Percentiles rank a stretch among this genome's conserved stretches.
Conservation (phyloP, 2,329 filamentous ascomycete genomes). For the Sporothrix pallida region DNA sequence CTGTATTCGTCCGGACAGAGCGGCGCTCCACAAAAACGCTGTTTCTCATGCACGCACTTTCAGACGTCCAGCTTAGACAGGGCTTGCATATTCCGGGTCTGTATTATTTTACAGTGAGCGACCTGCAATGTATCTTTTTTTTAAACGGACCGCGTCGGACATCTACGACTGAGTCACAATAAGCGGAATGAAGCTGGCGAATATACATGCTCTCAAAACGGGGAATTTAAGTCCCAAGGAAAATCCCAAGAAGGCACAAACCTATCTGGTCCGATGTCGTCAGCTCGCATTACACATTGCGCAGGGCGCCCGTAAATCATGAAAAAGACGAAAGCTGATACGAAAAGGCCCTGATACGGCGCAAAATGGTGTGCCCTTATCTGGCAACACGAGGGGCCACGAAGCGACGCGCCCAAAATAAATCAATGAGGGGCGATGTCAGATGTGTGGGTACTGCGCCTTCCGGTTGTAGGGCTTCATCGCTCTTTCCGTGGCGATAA, state of each 20-base stretch:
- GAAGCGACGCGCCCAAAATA: slow-evolving; percentile 15
- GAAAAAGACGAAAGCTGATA: background rate
- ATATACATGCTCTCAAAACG: background rate
- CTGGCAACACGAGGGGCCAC: slow-evolving; percentile 15
- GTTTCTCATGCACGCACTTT: slow-evolving; percentile 28
- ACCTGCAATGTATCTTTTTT: background rate
- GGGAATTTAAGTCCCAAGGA: background rate
- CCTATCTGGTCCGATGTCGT: slow-evolving; percentile 1
- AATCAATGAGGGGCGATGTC: slow-evolving; percentile 14
- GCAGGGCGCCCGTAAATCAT: background rate
- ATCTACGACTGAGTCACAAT: slow-evolving; percentile 14
- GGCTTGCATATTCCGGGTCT: background rate
- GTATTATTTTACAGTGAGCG: too few species aligned
- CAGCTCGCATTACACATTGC: background rate
- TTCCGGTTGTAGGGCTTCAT: slow-evolving; percentile 15
- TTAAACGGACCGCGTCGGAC: background rate
- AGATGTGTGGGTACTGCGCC: slow-evolving; percentile 15
- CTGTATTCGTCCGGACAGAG: slow-evolving; percentile 6
- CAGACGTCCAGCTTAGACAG: slow-evolving; percentile 14
- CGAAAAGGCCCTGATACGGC: slow-evolving; percentile 9
- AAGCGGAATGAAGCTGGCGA: background rate
- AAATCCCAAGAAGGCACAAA: background rate
- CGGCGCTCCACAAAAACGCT: slow-evolving; percentile 19
- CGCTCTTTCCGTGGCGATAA: background rate
- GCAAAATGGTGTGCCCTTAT: slow-evolving; percentile 18